A percentile compares a stretch with the other conserved stretches of the same genome.
Conservation (phyloP, 768 basidiomycete species). For the Tulasnella sp. region DNA sequence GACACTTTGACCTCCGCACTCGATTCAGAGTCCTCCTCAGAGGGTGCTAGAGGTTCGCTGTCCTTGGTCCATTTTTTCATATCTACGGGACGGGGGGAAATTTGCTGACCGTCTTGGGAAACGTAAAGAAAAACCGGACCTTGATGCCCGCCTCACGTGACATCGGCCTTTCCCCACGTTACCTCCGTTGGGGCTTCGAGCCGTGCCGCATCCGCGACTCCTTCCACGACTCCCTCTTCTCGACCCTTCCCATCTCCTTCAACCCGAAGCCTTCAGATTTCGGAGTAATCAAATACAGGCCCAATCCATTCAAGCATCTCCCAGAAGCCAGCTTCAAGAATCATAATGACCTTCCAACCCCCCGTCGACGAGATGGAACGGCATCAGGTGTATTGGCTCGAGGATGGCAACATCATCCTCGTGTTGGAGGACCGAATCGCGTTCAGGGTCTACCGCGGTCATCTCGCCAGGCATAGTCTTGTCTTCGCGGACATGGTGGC, state of each 20-base stretch:
- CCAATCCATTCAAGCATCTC: neutral
- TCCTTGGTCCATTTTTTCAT: neutral
- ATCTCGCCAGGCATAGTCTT: constrained; percentile 19
- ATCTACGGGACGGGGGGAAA: neutral
- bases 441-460: constrained; percentile 23
- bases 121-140: neutral
- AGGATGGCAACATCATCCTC: constrained; percentile 28
- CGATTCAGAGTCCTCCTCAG: neutral
- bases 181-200: neutral
- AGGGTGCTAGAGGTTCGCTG: neutral
- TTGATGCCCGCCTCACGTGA: neutral
- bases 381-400: constrained; percentile 16
- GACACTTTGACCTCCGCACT: neutral
- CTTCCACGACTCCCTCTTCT: neutral
- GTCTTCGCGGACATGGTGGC: constrained; percentile 23
- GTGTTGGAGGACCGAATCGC: constrained; percentile 5
- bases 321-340: neutral
- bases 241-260: neutral
- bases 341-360: neutral
- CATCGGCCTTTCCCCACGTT: neutral
- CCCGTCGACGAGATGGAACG: constrained; percentile 2
- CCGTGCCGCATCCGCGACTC: neutral
- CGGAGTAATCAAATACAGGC: neutral
- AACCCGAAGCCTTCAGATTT: neutral
- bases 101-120: neutral